phyloP scores from a whole-genome alignment of 768 basidiomycete species.

The Boletus fagicola region DNA sequence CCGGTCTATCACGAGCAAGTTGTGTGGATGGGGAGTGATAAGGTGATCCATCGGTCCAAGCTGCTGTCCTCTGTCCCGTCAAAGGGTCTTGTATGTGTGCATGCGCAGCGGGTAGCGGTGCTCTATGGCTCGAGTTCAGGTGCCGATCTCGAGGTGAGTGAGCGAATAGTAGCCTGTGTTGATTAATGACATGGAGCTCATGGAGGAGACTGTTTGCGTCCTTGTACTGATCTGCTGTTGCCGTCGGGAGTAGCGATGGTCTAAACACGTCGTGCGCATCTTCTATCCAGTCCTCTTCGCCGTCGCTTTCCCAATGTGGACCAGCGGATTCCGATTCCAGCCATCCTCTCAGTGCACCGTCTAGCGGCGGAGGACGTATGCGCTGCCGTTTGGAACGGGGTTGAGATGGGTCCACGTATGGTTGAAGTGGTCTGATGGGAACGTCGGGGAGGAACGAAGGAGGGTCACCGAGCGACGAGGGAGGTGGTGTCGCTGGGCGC shows the following conservation, averaged over 20 bases:
- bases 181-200: slow-evolving; percentile 66
- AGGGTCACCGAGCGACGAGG: slow-evolving; percentile 30
- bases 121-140: not conserved
- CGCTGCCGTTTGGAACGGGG: slow-evolving; percentile 54
- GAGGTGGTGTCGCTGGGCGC: slow-evolving; percentile 45
- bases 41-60: slow-evolving; percentile 6
- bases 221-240: slow-evolving; percentile 46
- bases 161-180: slow-evolving; percentile 54
- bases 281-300: slow-evolving; percentile 35
- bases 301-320: slow-evolving; percentile 24
- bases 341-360: slow-evolving; percentile 54
- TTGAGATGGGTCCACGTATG: slow-evolving; percentile 12
- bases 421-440: slow-evolving; percentile 11
- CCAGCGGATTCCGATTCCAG: slow-evolving; percentile 5
- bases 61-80: not conserved
- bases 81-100: not conserved
- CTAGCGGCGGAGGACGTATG: slow-evolving; percentile 48
- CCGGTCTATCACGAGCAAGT: not conserved
- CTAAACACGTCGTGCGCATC: slow-evolving; percentile 37
- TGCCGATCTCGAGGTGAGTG: slow-evolving; percentile 13
- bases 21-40: slow-evolving; percentile 1
- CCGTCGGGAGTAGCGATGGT: slow-evolving; percentile 1
- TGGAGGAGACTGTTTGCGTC: slow-evolving; percentile 63
- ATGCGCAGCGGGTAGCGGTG: not conserved
- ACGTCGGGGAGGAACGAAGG: slow-evolving; percentile 20